phyloP scores from a whole-genome alignment of 1,284 basidiomycete species.

The Trametes sp. region DNA sequence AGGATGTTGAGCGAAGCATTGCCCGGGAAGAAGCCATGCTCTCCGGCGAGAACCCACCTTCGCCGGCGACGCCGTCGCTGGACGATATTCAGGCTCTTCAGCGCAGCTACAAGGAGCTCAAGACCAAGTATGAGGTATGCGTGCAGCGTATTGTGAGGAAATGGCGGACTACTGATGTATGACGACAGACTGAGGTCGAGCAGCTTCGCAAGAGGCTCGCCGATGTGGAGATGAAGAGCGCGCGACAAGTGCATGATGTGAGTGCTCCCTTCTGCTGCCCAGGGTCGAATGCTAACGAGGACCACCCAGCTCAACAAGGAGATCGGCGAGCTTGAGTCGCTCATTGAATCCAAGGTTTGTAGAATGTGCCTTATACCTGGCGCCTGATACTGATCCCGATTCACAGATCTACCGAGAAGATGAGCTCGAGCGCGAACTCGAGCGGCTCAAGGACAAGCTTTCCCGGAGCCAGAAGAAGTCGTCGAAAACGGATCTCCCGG shows the following conservation, averaged over 20 bases:
- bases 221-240: slow-evolving; percentile 77
- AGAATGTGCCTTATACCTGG: background rate
- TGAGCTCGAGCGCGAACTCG: slow-evolving; percentile 88
- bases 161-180: background rate
- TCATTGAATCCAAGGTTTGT: slow-evolving; percentile 87
- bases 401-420: slow-evolving; percentile 92
- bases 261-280: slow-evolving; percentile 35
- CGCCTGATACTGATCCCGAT: background rate
- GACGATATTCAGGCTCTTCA: slow-evolving; percentile 49
- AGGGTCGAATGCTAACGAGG: background rate
- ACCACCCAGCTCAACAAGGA: slow-evolving; percentile 81
- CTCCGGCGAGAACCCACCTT: slow-evolving; percentile 37
- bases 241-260: slow-evolving; percentile 76
- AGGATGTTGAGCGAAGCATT: slow-evolving; percentile 73
- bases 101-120: slow-evolving; percentile 57
- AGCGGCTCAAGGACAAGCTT: slow-evolving; percentile 76
- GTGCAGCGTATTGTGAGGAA: slow-evolving; percentile 12
- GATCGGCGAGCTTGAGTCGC: slow-evolving; percentile 86
- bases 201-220: slow-evolving; percentile 71
- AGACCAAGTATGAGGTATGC: slow-evolving; percentile 61
- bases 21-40: slow-evolving; percentile 58
- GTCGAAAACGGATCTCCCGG: slow-evolving; percentile 57
- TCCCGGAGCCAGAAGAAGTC: slow-evolving; percentile 63
- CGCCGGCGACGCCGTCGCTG: slow-evolving; percentile 34
- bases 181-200: slow-evolving; percentile 65